Evolutionary conservation across 257 asterid genomes (phyloP).

Genomic region (Gynochthodes officinalis): DNA sequence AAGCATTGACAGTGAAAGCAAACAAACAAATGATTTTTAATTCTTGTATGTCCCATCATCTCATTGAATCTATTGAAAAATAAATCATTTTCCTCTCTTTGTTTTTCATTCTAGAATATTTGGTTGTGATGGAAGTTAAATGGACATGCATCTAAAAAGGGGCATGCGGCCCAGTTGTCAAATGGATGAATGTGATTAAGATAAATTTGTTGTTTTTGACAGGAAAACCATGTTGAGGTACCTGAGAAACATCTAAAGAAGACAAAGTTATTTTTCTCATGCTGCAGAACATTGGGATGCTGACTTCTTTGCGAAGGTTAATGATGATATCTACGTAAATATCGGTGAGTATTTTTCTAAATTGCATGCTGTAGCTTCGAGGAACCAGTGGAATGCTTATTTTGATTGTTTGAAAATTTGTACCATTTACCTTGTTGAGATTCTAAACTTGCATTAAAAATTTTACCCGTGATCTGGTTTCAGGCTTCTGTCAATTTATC

Average conservation of each 20-base stretch:
- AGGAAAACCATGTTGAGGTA: slow-evolving; percentile 88
- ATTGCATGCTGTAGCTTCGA: slow-evolving; percentile 1
- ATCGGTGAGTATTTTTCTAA: slow-evolving; percentile 46
- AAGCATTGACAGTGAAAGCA: slow-evolving; percentile 83
- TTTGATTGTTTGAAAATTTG: background rate
- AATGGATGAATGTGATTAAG: background rate
- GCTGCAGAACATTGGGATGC: slow-evolving; percentile 87
- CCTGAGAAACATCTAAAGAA: slow-evolving; percentile 74
- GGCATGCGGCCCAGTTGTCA: background rate
- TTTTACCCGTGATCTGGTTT: background rate
- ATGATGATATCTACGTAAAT: slow-evolving; percentile 76
- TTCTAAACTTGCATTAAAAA: background rate
- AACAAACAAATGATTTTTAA: slow-evolving; percentile 62
- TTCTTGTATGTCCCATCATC: slow-evolving; percentile 61
- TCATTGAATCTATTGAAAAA: background rate
- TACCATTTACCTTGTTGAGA: background rate
- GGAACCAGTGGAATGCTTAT: background rate
- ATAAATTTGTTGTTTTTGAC: slow-evolving; percentile 14
- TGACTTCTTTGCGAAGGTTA: slow-evolving; percentile 72
- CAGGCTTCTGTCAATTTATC: background rate
- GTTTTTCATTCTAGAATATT: background rate
- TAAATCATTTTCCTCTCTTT: background rate
- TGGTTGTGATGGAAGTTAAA: too few relatives aligned
- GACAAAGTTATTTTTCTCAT: slow-evolving; percentile 72
- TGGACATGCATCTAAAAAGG: background rate